These are phyloP conservation scores for Pseudopediastrum boryanum DNA, from an alignment of 139 green algal genomes.

Conservation along the genomic window DNA sequence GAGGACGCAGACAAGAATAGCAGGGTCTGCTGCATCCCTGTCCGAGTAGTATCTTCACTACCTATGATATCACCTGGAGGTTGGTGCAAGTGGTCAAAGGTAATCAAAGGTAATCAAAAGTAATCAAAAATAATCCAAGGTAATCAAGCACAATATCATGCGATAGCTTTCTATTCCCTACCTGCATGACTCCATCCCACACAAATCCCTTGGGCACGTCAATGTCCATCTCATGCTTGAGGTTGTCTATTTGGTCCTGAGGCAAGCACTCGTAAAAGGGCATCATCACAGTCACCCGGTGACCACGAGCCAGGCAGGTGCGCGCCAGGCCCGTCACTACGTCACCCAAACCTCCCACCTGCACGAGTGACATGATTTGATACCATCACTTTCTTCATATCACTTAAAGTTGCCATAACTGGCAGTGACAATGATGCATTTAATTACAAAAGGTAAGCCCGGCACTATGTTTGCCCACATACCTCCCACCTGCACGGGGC, in stretches of 20 bases:
- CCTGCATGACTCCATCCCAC: slow-evolving; percentile 74
- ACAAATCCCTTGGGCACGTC: slow-evolving; percentile 77
- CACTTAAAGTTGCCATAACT: neutral
- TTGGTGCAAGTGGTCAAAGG: too few relatives aligned
- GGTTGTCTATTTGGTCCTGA: slow-evolving; percentile 53
- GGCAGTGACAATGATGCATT: too few relatives aligned
- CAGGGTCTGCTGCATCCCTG: neutral
- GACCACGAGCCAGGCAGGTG: slow-evolving; percentile 69
- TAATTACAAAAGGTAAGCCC: too few relatives aligned
- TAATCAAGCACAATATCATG: neutral
- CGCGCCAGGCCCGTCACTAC: slow-evolving; percentile 85
- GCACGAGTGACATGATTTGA: neutral
- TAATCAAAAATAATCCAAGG: too few relatives aligned
- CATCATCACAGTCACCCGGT: slow-evolving; percentile 82
- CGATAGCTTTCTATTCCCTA: slow-evolving; percentile 18
- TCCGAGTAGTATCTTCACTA: too few relatives aligned
- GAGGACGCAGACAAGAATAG: neutral
- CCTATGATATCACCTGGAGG: too few relatives aligned
- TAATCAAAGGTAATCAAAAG: too few relatives aligned
- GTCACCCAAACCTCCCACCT: slow-evolving; percentile 94
- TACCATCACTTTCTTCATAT: neutral
- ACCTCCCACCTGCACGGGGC: too few relatives aligned
- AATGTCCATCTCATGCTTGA: slow-evolving; percentile 79
- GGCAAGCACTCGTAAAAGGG: slow-evolving; percentile 93
- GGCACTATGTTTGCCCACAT: too few relatives aligned